A percentile compares a stretch with the other conserved stretches of the same genome.
These are phyloP conservation scores for Sextonia rubra DNA, from an alignment of 164 flowering plant species.

Conservation along the genomic window DNA sequence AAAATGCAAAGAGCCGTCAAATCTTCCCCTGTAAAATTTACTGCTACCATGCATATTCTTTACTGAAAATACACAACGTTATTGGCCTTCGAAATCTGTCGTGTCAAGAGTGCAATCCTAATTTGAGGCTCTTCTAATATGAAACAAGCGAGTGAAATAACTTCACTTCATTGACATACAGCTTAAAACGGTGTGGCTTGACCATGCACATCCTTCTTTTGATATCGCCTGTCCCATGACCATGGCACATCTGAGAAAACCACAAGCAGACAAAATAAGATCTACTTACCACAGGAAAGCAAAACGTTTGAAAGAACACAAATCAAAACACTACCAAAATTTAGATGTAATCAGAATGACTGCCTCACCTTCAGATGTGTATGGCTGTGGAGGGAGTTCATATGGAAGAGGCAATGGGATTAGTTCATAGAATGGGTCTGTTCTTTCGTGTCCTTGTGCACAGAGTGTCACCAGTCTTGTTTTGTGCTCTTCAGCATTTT, in stretches of 20 bases:
- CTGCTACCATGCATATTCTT: too few relatives aligned
- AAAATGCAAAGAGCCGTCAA: too few relatives aligned
- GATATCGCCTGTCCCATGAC: conserved; percentile 88
- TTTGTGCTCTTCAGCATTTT: conserved; percentile 23
- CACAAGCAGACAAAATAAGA: not conserved
- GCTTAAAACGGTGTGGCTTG: conserved; percentile 65
- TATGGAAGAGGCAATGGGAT: conserved; percentile 79
- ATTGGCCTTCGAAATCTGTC: too few relatives aligned
- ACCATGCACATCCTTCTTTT: conserved; percentile 82
- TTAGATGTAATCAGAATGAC: not conserved
- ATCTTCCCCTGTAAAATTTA: too few relatives aligned
- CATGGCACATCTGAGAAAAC: conserved; percentile 77
- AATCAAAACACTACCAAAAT: not conserved
- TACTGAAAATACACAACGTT: too few relatives aligned
- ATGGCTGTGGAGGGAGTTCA: conserved; percentile 80
- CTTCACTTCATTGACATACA: conserved; percentile 29
- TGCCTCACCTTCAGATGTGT: conserved; percentile 66
- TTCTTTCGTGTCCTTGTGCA: conserved; percentile 34
- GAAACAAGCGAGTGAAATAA: conserved; percentile 5
- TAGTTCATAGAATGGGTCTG: conserved; percentile 36
- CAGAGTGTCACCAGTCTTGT: conserved; percentile 59
- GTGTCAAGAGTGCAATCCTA: too few relatives aligned
- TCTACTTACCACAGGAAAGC: not conserved
- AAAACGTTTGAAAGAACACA: not conserved
- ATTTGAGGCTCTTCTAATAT: too few relatives aligned